These are phyloP conservation scores for Acanthamoeba healyi DNA, from an alignment of 208 protist species.

Conservation along the genomic window DNA sequence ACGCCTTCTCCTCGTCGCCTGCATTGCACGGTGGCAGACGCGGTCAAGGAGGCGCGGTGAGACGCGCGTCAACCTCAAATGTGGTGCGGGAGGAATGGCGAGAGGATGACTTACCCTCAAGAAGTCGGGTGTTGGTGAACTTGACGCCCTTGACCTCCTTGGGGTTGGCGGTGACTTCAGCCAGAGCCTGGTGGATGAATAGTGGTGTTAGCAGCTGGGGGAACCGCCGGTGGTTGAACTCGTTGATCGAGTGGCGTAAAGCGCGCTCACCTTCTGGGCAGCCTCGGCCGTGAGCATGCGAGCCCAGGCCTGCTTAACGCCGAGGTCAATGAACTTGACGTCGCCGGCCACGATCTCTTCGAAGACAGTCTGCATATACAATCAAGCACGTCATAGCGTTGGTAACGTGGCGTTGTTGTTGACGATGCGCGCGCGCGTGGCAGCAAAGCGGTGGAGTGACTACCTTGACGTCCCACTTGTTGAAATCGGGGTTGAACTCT, in stretches of 20 bases:
- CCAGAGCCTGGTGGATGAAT: neutral
- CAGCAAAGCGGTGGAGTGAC: too few relatives aligned
- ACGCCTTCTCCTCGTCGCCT: conserved; percentile 32
- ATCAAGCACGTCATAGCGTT: too few relatives aligned
- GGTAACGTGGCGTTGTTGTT: too few relatives aligned
- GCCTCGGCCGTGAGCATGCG: neutral
- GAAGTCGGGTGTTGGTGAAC: conserved; percentile 4
- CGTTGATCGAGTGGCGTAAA: neutral
- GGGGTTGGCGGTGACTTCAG: neutral
- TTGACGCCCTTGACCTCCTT: conserved; percentile 60
- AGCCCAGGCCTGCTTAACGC: neutral
- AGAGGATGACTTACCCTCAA: conserved; percentile 18
- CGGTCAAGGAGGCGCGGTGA: too few relatives aligned
- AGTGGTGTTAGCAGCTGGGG: too few relatives aligned
- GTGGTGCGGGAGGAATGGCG: too few relatives aligned
- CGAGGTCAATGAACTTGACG: neutral
- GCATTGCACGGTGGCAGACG: neutral
- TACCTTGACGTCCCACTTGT: conserved; percentile 56
- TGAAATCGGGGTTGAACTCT: neutral
- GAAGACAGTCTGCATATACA: neutral
- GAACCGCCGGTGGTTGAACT: too few relatives aligned
- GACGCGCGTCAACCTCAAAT: too few relatives aligned
- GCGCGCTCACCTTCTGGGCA: conserved; percentile 36
- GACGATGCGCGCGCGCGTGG: too few relatives aligned
- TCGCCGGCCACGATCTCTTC: neutral